These are phyloP conservation scores for Peronosclerospora sorghi DNA, from an alignment of 352 stramenopile genomes.

Conservation along the genomic window DNA sequence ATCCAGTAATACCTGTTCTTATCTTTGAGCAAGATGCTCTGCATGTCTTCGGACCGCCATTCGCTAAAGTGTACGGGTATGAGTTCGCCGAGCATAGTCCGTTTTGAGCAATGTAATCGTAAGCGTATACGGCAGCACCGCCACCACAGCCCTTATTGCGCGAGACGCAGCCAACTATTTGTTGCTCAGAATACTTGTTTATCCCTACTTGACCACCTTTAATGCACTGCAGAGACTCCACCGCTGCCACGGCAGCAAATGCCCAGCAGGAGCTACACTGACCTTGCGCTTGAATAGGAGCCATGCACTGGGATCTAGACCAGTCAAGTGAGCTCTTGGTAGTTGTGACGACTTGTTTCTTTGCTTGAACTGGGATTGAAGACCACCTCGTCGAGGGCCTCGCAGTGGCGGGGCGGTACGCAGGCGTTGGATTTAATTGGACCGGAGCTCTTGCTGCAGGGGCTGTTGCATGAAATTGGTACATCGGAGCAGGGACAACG, in stretches of 20 bases:
- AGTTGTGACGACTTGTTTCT: not conserved
- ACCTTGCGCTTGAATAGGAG: slow-evolving; percentile 90
- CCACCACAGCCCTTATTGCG: slow-evolving; percentile 87
- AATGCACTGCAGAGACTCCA: slow-evolving; percentile 89
- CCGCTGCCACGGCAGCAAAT: slow-evolving; percentile 88
- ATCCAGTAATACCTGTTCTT: slow-evolving; percentile 35
- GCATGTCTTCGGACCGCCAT: slow-evolving; percentile 15
- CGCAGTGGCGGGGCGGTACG: not conserved
- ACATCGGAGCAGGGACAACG: too few relatives aligned
- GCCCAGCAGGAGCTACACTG: slow-evolving; percentile 95
- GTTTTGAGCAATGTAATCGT: slow-evolving; percentile 86
- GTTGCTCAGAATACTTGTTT: slow-evolving; percentile 86
- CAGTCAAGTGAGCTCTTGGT: slow-evolving; percentile 26
- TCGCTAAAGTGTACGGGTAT: slow-evolving; percentile 25
- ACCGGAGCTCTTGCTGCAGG: too few relatives aligned
- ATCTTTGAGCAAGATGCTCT: slow-evolving; percentile 14
- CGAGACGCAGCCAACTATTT: slow-evolving; percentile 86
- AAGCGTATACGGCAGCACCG: slow-evolving; percentile 83
- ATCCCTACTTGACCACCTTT: slow-evolving; percentile 44
- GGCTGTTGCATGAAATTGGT: too few relatives aligned
- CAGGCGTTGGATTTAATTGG: too few relatives aligned
- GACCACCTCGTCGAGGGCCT: not conserved
- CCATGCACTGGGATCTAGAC: slow-evolving; percentile 32
- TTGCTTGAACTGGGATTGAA: not conserved
- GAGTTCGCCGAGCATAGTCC: slow-evolving; percentile 47